Evolutionary conservation across 2,329 filamentous ascomycete genomes (phyloP).

Genomic region (Colletotrichum abscissum): DNA sequence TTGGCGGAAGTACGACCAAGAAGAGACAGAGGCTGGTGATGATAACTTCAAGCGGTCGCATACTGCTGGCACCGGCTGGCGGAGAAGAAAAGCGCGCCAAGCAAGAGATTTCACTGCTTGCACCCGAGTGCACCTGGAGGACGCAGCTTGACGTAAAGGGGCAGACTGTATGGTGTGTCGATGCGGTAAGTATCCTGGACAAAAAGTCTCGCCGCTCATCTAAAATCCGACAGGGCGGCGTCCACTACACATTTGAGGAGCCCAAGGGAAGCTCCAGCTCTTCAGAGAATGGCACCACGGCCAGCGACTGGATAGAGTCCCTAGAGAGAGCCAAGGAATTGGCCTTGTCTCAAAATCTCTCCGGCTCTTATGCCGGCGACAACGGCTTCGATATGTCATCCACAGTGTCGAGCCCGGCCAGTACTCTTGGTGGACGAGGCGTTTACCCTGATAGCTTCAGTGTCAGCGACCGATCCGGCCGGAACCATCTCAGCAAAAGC

Average conservation of each 20-base stretch:
- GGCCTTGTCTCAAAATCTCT: slow-evolving; percentile 78
- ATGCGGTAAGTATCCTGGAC: slow-evolving; percentile 76
- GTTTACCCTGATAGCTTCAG: slow-evolving; percentile 63
- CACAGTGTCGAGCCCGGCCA: slow-evolving; percentile 80
- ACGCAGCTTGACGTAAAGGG: slow-evolving; percentile 89
- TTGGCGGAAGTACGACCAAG: slow-evolving; percentile 90
- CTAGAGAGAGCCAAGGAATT: slow-evolving; percentile 89
- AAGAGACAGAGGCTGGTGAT: slow-evolving; percentile 94
- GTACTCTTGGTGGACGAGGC: slow-evolving; percentile 73
- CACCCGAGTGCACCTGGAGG: slow-evolving; percentile 80
- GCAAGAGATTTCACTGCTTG: slow-evolving; percentile 86
- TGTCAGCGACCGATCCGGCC: slow-evolving; percentile 62
- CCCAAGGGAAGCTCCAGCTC: slow-evolving; percentile 74
- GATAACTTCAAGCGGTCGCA: slow-evolving; percentile 90
- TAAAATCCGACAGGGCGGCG: slow-evolving; percentile 72
- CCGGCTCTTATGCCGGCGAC: slow-evolving; percentile 74
- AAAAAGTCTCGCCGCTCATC: slow-evolving; percentile 31
- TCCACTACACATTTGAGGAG: slow-evolving; percentile 94
- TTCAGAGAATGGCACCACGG: slow-evolving; percentile 72
- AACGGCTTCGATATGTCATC: slow-evolving; percentile 77
- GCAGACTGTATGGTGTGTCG: slow-evolving; percentile 87
- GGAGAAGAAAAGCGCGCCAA: slow-evolving; percentile 97
- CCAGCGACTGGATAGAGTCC: slow-evolving; percentile 92
- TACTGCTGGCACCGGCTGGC: slow-evolving; percentile 89
- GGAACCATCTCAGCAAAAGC: slow-evolving; percentile 69